Percentiles rank a stretch among this genome's conserved stretches.
Conservation (phyloP, 169 alveolate genomes). For the Eimeria sp. region DNA sequence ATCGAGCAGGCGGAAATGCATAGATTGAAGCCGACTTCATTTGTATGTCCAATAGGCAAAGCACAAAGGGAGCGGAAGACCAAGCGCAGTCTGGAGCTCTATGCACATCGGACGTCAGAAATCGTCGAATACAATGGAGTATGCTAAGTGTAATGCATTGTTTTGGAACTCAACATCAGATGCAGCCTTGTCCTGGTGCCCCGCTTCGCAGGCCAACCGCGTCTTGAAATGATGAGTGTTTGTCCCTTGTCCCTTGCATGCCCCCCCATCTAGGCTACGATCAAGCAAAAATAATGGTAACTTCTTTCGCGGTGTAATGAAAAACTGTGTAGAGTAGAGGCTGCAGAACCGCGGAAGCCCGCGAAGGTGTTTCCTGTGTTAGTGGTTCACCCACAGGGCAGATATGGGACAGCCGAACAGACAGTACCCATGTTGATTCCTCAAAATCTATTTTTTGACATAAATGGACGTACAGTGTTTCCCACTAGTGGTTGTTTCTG, state of each 20-base stretch:
- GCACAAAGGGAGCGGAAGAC: background rate
- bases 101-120: background rate
- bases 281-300: background rate
- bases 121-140: background rate
- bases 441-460: background rate
- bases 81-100: too few species aligned
- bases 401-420: background rate
- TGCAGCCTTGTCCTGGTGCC: background rate
- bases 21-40: background rate
- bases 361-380: background rate
- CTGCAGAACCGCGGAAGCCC: background rate
- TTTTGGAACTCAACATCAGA: background rate
- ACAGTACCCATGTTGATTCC: background rate
- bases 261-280: background rate
- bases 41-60: background rate
- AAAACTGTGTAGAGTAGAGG: background rate
- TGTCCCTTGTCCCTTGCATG: background rate
- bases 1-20: constrained; percentile 19
- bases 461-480: background rate
- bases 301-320: background rate
- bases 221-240: background rate
- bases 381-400: background rate
- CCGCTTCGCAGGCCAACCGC: background rate
- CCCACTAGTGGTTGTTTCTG: background rate
- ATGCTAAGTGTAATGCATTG: background rate